Percentiles rank a stretch among this genome's conserved stretches.
phyloP scores from a whole-genome alignment of 345 rosid genomes.

The Populus pruinosa region DNA sequence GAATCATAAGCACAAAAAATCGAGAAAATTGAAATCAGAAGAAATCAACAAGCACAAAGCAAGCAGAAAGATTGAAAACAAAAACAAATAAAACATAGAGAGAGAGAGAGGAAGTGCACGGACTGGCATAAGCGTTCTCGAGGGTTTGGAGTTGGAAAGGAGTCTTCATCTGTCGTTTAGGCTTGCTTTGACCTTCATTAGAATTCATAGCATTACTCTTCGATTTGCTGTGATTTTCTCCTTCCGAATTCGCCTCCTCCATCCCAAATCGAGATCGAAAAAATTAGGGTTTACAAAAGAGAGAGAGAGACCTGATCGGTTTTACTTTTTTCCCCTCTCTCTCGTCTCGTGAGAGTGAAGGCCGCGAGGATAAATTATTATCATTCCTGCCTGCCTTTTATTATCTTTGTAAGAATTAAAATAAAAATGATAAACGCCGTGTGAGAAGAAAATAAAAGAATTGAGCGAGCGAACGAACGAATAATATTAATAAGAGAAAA shows the following conservation, averaged over 20 bases:
- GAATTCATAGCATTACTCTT: constrained; percentile 18
- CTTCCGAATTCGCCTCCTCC: constrained; percentile 76
- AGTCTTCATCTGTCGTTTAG: constrained; percentile 99
- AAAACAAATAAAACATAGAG: background rate
- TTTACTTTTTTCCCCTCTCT: background rate
- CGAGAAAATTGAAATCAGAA: background rate
- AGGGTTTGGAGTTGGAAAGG: constrained; percentile 86
- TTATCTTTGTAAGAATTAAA: background rate
- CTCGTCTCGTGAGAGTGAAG: constrained; percentile 37
- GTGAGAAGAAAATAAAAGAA: constrained; percentile 8
- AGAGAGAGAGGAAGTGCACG: constrained; percentile 5
- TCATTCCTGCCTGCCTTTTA: background rate
- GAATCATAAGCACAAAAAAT: constrained; percentile 3
- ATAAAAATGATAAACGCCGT: background rate
- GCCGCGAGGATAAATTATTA: constrained; percentile 12
- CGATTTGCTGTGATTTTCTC: constrained; percentile 38
- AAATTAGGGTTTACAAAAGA: constrained; percentile 9
- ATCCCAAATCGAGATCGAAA: constrained; percentile 22
- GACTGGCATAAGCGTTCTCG: constrained; percentile 77
- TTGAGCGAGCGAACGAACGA: constrained; percentile 12
- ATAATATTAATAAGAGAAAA: background rate
- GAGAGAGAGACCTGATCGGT: background rate
- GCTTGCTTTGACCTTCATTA: constrained; percentile 54
- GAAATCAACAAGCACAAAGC: background rate
- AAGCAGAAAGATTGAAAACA: background rate